These are phyloP conservation scores for Ramaria sp. DNA, from an alignment of 768 basidiomycete species.

Conservation along the genomic window DNA sequence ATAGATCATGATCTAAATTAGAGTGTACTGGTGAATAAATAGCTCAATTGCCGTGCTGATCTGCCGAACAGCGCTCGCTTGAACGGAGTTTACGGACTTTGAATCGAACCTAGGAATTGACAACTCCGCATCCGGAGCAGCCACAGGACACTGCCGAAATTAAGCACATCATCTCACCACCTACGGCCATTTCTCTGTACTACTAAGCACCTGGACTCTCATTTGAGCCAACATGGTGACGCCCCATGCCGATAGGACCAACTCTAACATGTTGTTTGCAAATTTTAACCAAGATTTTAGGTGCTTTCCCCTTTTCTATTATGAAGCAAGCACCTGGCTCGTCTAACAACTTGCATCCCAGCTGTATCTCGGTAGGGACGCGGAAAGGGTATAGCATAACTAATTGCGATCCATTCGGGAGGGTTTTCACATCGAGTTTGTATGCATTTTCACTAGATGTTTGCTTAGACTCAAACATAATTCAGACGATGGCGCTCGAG, in stretches of 20 bases:
- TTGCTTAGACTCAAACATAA: background rate
- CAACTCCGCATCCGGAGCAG: no score
- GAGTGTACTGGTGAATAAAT: no score
- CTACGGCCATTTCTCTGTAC: background rate
- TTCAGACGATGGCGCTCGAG: conserved; percentile 83
- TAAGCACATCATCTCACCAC: background rate
- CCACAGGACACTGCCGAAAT: background rate
- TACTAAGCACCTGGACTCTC: background rate
- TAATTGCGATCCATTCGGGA: conserved; percentile 95
- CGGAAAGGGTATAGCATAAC: conserved; percentile 94
- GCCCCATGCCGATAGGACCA: conserved; percentile 23
- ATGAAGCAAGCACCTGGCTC: background rate
- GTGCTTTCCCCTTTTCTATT: conserved; percentile 29
- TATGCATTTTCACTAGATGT: conserved; percentile 12
- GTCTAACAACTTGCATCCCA: conserved; percentile 7
- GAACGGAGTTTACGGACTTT: no score
- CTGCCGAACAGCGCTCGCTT: no score
- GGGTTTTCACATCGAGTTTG: conserved; percentile 92
- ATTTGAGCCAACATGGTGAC: conserved; percentile 1
- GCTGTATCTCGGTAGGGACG: conserved; percentile 91
- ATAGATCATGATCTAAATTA: no score
- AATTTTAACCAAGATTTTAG: conserved; percentile 99
- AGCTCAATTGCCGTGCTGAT: no score
- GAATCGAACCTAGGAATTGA: no score
- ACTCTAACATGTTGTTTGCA: conserved; percentile 56